Evolutionary conservation across 805 yeast species (phyloP).

Genomic region (Zygosaccharomyces siamensis): DNA sequence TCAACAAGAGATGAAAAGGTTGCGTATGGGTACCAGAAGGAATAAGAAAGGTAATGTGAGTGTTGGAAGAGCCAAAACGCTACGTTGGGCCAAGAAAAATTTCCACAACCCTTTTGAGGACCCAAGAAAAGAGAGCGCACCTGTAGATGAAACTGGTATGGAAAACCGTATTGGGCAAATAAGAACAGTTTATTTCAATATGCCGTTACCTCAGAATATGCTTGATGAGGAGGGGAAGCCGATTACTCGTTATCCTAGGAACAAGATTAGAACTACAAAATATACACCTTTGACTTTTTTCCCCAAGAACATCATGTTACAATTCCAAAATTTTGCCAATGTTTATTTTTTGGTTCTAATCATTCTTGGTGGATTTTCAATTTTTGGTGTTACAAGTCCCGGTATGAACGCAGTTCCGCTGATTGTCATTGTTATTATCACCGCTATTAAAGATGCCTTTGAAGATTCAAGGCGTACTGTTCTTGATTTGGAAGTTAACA

Average conservation of each 20-base stretch:
- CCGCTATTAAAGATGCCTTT: conserved; percentile 74
- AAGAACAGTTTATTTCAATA: conserved; percentile 56
- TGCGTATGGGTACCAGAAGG: conserved; percentile 90
- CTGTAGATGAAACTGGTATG: conserved; percentile 34
- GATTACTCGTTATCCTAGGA: conserved; percentile 61
- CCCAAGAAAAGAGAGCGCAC: conserved; percentile 19
- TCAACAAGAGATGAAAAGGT: conserved; percentile 51
- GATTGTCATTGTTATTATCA: conserved; percentile 67
- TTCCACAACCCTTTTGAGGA: conserved; percentile 35
- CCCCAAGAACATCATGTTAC: conserved; percentile 76
- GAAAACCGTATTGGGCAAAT: conserved; percentile 39
- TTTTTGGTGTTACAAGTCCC: conserved; percentile 79
- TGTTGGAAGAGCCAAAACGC: conserved; percentile 54
- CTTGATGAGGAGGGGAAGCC: conserved; percentile 61
- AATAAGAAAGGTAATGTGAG: conserved; percentile 64
- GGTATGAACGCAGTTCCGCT: conserved; percentile 71
- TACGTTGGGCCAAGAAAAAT: conserved; percentile 44
- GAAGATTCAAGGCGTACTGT: conserved; percentile 76
- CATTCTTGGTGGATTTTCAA: conserved; percentile 70
- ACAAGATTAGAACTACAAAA: conserved; percentile 91
- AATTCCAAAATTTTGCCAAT: conserved; percentile 87
- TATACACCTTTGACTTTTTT: conserved; percentile 86
- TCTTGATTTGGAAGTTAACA: conserved; percentile 69
- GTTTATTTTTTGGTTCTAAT: conserved; percentile 75
- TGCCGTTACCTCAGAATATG: conserved; percentile 53